Conservation (phyloP, 1,139 yeast genomes). For the Saccharomyces hybrid region DNA sequence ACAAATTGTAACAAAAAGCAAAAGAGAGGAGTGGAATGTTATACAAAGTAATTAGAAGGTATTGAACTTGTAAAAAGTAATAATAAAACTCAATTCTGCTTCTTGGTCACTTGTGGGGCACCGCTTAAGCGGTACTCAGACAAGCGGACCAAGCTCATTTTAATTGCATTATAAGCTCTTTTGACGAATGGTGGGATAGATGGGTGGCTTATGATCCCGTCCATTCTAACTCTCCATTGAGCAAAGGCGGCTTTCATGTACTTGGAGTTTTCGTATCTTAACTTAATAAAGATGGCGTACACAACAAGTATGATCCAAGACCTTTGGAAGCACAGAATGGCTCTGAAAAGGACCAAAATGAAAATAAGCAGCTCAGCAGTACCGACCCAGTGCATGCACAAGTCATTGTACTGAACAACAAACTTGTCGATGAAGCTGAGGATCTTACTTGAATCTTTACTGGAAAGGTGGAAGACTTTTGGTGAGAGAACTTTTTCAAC, state of each 20-base stretch:
- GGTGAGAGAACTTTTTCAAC: slow-evolving; percentile 62
- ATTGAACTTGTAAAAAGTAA: neutral
- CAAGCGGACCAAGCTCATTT: slow-evolving; percentile 30
- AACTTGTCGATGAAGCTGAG: slow-evolving; percentile 45
- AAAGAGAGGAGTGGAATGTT: neutral
- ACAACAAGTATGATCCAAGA: slow-evolving; percentile 54
- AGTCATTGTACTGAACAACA: slow-evolving; percentile 57
- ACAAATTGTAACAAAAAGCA: neutral
- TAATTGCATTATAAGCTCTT: slow-evolving; percentile 53
- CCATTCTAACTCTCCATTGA: slow-evolving; percentile 63
- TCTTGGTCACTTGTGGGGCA: neutral
- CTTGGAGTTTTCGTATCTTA: slow-evolving; percentile 69
- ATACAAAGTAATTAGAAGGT: neutral
- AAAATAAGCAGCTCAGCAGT: slow-evolving; percentile 54
- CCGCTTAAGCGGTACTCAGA: slow-evolving; percentile 9
- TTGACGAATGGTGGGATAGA: slow-evolving; percentile 52
- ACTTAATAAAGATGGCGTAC: slow-evolving; percentile 62
- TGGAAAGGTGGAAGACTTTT: slow-evolving; percentile 43
- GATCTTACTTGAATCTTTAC: slow-evolving; percentile 30
- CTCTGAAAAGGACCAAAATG: slow-evolving; percentile 43
- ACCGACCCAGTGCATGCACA: slow-evolving; percentile 65
- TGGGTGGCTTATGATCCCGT: slow-evolving; percentile 52
- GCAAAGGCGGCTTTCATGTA: slow-evolving; percentile 68
- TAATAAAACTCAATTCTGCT: neutral
- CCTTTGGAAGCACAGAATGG: slow-evolving; percentile 55